Evolutionary conservation across 306 rosid genomes (phyloP), one percentile per base, ranked within the genome.

Genomic region (Castanospermum australe): DNA sequence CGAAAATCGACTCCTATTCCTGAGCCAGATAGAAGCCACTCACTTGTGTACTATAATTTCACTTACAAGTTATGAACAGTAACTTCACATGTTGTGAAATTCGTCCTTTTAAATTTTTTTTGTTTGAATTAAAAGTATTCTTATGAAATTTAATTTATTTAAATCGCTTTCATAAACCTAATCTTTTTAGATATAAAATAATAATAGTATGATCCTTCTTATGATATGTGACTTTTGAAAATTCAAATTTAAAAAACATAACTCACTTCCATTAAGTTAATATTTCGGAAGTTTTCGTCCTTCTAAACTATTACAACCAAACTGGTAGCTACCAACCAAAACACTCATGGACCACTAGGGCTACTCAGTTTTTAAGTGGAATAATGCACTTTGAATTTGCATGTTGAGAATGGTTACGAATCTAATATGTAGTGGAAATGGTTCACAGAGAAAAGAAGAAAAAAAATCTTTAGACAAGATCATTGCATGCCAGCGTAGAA

Each of bases 401-500:
- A 48, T 47, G 57, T 66, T 67, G 30, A 67, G 24, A 73, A 57
- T 38, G 57, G 25, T 45, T n/a, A 56, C 5, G n/a, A 44, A 56
- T n/a, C 33, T n/a, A 5, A 62, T 25, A 4, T 30, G 55, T 84
- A 35, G 48, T 14, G 69, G 7, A 81, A 62, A 65, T 71, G 83
- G 39, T 64, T 76, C n/a, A n/a, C n/a, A n/a, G n/a, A n/a, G n/a
- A n/a, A n/a, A n/a, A n/a, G n/a, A n/a, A n/a, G n/a, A n/a, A 1
- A 20, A 11, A 17, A 67, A 51, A 33, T 54, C 22, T 44, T 4
- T 2, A 54, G 83, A 84, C 83, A 81, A 47, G 14, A 81, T 84
- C 68, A 76, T 77, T 76, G 77, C 83, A 71, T 56, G 77, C 71
- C 85, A 76, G 83, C 83, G 17, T 64, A 36, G 50, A 80, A 71